Percentiles rank a stretch among this genome's conserved stretches.
These are phyloP conservation scores for Solanum hybrid DNA, from an alignment of 305 asterid genomes.

Conservation along the genomic window DNA sequence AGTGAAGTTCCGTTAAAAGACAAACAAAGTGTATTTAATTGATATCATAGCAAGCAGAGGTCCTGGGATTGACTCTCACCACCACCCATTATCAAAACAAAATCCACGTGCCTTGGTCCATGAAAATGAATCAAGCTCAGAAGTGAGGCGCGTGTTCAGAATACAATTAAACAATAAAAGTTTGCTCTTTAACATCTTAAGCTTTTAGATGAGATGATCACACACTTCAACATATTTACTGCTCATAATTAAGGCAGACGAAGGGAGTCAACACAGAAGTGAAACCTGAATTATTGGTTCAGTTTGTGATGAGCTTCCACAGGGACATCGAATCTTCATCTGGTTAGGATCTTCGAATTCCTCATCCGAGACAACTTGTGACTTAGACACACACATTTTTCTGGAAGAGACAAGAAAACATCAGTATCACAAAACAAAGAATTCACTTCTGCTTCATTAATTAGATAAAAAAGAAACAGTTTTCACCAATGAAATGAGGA, in stretches of 20 bases:
- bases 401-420: conserved; percentile 32
- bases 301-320: conserved; percentile 63
- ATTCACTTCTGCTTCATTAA: neutral
- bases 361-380: conserved; percentile 66
- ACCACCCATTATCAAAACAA: neutral
- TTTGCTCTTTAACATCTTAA: neutral
- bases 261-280: neutral
- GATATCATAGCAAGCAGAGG: neutral
- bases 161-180: neutral
- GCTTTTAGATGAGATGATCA: neutral
- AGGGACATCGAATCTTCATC: conserved; percentile 67
- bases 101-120: neutral
- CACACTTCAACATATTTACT: neutral
- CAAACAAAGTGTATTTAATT: neutral
- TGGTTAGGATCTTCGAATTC: conserved; percentile 54
- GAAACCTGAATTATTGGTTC: conserved; percentile 79
- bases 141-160: neutral
- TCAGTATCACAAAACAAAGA: neutral
- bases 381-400: conserved; percentile 67
- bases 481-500: neutral
- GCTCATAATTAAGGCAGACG: neutral
- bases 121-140: neutral
- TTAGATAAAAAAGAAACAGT: neutral
- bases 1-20: conserved; percentile 10
- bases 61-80: neutral